Base-by-base conservation (phyloP, 2,329 filamentous ascomycete species). In the Cladosporium sp. region DNA sequence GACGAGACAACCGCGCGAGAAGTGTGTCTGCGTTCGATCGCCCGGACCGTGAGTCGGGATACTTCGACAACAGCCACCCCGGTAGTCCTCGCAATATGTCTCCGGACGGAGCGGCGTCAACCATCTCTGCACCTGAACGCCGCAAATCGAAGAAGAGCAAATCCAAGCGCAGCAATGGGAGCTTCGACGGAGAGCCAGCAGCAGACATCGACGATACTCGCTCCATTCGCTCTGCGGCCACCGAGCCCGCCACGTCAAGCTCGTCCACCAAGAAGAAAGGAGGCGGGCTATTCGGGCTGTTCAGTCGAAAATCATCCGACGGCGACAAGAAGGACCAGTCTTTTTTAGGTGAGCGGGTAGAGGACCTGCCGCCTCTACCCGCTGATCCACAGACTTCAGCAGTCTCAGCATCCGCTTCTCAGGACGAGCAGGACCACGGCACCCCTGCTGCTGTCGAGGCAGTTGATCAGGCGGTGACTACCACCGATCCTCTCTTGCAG, bases 261-360 rank as follows among this genome's bases (percentile, higher is more conserved):
- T n/a, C n/a, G n/a, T 64, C 72, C 54, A 71, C 72, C 44, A 73
- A 73, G 54, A 70, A 72, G 56, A 72, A 73, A 36, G 40, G 34
- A 43, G 69, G 69, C 42, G 71, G 73, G 11, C 48, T 77, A 7
- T 70, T 76, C 43, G 70, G 73, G 4, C 56, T 76, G 7, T 75
- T 76, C 54, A 64, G 68, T 27, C 68, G 71, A 56, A 76, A 72
- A 60, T 72, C 72, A 2, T 66, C 63, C 36, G 53, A 54, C 39
- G 44, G 44, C 34, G 45, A 54, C 40, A 49, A 50, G 39, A 43
- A 70, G 52, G 64, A 70, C 47, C 64, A 75, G 71, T 77, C 80
- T 83, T 83, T 83, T 83, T 82, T 83, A 84, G 80, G 67, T 65
- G 72, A 73, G 70, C 73, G 78, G 79, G 79, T 77, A 77, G 80